A percentile compares a stretch with the other conserved stretches of the same genome.
These are phyloP conservation scores for Acer negundo DNA, from an alignment of 345 rosid species.

Conservation along the genomic window DNA sequence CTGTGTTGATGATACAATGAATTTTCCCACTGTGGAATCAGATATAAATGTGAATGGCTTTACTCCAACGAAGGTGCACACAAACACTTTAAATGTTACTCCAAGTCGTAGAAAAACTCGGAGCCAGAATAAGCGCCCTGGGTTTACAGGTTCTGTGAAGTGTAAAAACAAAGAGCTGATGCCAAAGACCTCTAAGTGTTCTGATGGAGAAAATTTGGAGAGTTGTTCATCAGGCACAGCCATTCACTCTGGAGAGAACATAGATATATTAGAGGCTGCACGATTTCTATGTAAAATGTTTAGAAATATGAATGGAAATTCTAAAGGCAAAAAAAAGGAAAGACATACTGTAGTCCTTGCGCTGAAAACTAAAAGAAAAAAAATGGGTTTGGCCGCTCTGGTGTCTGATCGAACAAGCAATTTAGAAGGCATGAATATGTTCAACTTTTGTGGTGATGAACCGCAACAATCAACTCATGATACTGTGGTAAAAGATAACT, in stretches of 20 bases:
- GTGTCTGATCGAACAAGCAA: background rate
- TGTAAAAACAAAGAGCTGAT: constrained; percentile 3
- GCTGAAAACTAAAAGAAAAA: background rate
- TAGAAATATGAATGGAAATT: constrained; percentile 3
- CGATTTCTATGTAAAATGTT: constrained; percentile 1
- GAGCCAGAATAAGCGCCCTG: constrained; percentile 5
- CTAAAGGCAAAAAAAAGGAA: constrained; percentile 13
- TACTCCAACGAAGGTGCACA: constrained; percentile 8
- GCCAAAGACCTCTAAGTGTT: constrained; percentile 4
- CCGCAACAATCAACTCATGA: background rate
- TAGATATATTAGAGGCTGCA: background rate
- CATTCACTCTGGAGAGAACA: background rate
- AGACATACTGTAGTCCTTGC: background rate
- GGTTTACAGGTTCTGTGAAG: constrained; percentile 14
- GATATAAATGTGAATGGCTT: background rate
- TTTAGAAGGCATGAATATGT: background rate
- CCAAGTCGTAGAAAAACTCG: constrained; percentile 3
- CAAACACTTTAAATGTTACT: background rate
- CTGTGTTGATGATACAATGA: background rate
- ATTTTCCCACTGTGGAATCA: background rate
- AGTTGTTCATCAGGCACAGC: constrained; percentile 4
- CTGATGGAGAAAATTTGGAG: constrained; percentile 13
- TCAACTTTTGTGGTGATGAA: background rate
- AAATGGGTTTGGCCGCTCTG: background rate
- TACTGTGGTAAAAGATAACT: background rate